phyloP scores from a whole-genome alignment of 805 yeast genomes.

The Metschnikowia santaceciliae region DNA sequence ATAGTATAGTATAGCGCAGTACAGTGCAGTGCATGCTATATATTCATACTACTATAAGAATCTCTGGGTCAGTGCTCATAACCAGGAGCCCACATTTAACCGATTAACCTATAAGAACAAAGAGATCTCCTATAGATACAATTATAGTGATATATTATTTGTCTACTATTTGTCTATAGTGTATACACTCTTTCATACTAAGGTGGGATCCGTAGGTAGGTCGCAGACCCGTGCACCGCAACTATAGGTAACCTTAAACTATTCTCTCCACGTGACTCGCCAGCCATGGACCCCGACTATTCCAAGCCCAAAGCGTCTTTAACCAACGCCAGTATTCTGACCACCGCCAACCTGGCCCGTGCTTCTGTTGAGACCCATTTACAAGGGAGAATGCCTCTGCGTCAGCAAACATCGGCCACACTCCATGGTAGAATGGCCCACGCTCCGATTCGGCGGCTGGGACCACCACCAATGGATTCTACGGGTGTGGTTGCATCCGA shows the following conservation, averaged over 20 bases:
- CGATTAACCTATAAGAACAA: no score
- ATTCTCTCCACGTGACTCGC: not conserved
- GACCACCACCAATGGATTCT: not conserved
- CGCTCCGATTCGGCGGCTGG: not conserved
- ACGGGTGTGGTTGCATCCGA: not conserved
- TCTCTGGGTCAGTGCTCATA: no score
- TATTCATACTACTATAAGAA: no score
- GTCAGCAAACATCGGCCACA: conserved; percentile 9
- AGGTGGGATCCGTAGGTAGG: no score
- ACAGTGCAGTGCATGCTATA: no score
- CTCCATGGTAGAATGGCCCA: conserved; percentile 10
- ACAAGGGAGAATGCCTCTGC: conserved; percentile 32
- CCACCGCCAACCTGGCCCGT: not conserved
- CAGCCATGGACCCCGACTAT: not conserved
- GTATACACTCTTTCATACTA: no score
- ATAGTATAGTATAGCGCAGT: no score
- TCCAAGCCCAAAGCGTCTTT: not conserved
- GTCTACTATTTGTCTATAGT: no score
- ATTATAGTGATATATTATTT: no score
- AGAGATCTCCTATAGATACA: no score
- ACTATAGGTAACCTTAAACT: not conserved
- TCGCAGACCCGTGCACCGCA: not conserved
- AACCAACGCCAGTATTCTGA: conserved; percentile 13
- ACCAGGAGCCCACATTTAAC: no score
- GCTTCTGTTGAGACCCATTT: conserved; percentile 40